phyloP scores from a whole-genome alignment of 306 rosid genomes.

The Prosopis cineraria region DNA sequence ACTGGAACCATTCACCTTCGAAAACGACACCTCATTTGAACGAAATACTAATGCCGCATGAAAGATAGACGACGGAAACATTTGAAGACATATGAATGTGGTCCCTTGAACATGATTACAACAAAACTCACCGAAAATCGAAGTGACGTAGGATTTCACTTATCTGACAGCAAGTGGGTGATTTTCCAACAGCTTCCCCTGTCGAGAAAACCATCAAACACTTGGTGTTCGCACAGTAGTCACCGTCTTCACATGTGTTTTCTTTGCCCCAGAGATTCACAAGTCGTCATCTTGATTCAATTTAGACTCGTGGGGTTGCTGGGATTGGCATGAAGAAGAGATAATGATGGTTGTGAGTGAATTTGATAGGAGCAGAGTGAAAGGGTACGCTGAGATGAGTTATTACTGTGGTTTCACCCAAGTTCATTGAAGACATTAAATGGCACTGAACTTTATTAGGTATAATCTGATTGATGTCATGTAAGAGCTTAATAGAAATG shows the following conservation, averaged over 20 bases:
- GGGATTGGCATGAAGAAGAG: not conserved
- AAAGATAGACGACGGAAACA: slow-evolving; percentile 43
- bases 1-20: slow-evolving; percentile 34
- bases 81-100: slow-evolving; percentile 42
- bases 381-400: not conserved
- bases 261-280: not conserved
- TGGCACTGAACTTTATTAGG: not conserved
- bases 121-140: not conserved
- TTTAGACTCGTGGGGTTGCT: not conserved
- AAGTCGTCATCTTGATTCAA: not conserved
- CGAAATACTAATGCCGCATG: slow-evolving; percentile 28
- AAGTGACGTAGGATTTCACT: slow-evolving; percentile 26
- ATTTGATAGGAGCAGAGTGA: slow-evolving; percentile 7
- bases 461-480: not conserved
- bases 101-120: slow-evolving; percentile 43
- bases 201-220: slow-evolving; percentile 35
- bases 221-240: not conserved
- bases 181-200: slow-evolving; percentile 32
- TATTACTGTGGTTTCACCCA: not conserved
- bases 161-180: slow-evolving; percentile 29
- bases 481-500: not conserved
- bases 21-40: slow-evolving; percentile 41
- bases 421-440: slow-evolving; percentile 7
- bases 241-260: not conserved
- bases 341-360: not conserved